Conservation (phyloP, 306 rosid species). For the Psophocarpus tetragonolobus region DNA sequence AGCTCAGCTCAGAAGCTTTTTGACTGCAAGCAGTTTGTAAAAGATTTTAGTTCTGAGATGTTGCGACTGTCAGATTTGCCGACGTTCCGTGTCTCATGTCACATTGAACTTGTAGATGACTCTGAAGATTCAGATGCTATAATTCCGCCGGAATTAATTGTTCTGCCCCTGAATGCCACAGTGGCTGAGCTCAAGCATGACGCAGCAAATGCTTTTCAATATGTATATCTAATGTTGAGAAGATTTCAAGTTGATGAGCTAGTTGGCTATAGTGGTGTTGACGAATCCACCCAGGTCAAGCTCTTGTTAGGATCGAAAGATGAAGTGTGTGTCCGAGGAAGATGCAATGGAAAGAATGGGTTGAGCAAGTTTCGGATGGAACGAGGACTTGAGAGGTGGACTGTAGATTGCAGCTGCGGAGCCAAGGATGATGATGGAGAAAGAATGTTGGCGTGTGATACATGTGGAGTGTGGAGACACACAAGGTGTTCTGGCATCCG, state of each 20-base stretch:
- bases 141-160: slow-evolving; percentile 72
- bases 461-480: slow-evolving; percentile 89
- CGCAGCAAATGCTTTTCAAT: slow-evolving; percentile 82
- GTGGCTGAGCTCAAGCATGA: slow-evolving; percentile 68
- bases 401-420: slow-evolving; percentile 90
- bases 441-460: slow-evolving; percentile 93
- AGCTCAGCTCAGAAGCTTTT: slow-evolving; percentile 76
- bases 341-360: slow-evolving; percentile 63
- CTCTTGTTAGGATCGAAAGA: slow-evolving; percentile 58
- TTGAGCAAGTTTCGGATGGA: slow-evolving; percentile 83
- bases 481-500: slow-evolving; percentile 80
- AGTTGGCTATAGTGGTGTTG: slow-evolving; percentile 63
- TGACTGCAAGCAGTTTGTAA: slow-evolving; percentile 97
- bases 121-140: slow-evolving; percentile 46
- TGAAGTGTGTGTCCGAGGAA: slow-evolving; percentile 60
- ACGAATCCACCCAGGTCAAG: slow-evolving; percentile 70
- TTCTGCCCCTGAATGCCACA: slow-evolving; percentile 60
- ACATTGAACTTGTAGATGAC: slow-evolving; percentile 65
- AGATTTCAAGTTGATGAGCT: slow-evolving; percentile 77
- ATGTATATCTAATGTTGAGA: slow-evolving; percentile 70
- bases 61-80: slow-evolving; percentile 33
- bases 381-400: slow-evolving; percentile 93
- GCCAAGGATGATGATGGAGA: slow-evolving; percentile 97
- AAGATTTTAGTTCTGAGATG: slow-evolving; percentile 61
- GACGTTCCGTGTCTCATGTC: slow-evolving; percentile 54